Percentiles rank a stretch among this genome's conserved stretches.
Evolutionary conservation across 2,329 filamentous ascomycete genomes (phyloP).

Genomic region (Fusarium irregulare): DNA sequence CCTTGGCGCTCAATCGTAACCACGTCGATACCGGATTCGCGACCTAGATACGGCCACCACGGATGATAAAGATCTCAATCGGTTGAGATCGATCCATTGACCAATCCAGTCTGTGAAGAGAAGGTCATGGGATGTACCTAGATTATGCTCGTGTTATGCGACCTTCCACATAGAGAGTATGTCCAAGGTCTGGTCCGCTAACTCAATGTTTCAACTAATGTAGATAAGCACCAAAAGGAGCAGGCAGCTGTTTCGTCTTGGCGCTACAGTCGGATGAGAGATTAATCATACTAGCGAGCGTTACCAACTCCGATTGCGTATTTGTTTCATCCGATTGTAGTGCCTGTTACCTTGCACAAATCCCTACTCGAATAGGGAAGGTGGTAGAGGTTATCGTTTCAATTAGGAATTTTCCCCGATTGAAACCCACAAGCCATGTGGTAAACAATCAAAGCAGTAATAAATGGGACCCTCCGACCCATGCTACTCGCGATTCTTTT

Average conservation of each 20-base stretch:
- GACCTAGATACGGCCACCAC: background rate
- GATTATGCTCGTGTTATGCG: no score
- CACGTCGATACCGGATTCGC: background rate
- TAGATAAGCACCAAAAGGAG: background rate
- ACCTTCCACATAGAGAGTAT: background rate
- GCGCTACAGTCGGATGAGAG: rapidly evolving
- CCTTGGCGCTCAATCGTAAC: background rate
- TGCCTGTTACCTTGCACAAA: background rate
- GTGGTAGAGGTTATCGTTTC: background rate
- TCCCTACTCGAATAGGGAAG: background rate
- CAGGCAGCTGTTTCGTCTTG: background rate
- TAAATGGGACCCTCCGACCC: background rate
- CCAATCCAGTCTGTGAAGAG: background rate
- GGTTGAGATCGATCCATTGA: background rate
- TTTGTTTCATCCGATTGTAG: background rate
- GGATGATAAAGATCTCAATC: background rate
- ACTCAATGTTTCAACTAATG: background rate
- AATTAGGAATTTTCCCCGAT: background rate
- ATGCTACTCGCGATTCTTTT: no score
- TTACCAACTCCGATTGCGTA: no score
- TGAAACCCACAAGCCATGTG: background rate
- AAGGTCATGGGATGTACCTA: background rate
- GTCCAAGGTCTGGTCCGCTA: background rate
- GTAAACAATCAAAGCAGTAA: background rate
- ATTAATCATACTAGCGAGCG: background rate